These are phyloP conservation scores for Rhodamnia rubescens DNA, from an alignment of 345 rosid genomes.

Conservation along the genomic window DNA sequence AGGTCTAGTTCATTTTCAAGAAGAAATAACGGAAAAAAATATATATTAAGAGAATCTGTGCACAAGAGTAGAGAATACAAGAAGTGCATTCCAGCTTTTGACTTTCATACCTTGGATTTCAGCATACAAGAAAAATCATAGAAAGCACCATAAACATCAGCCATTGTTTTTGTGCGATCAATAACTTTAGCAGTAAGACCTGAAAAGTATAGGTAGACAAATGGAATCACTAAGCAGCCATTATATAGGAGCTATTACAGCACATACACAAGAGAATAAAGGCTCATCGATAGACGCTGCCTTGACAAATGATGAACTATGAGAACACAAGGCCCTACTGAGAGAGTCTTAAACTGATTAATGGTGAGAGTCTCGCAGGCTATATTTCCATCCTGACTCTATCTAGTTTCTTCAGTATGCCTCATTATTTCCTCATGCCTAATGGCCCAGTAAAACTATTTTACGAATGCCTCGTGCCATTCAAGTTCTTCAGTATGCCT, in stretches of 20 bases:
- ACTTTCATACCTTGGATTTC: slow-evolving; percentile 47
- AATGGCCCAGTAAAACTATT: not conserved
- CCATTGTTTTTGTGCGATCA: slow-evolving; percentile 68
- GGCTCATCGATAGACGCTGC: not conserved
- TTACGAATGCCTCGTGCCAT: not conserved
- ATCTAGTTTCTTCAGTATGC: not conserved
- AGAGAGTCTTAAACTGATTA: not conserved
- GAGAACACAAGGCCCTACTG: not conserved
- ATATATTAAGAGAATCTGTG: no score
- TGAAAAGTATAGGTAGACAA: slow-evolving; percentile 4
- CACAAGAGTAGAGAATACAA: no score
- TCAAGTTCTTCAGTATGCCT: not conserved
- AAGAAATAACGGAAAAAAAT: not conserved
- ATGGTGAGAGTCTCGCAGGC: not conserved
- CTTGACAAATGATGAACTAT: not conserved
- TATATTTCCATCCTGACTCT: not conserved
- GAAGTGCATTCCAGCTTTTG: not conserved
- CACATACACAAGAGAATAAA: not conserved
- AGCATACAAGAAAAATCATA: slow-evolving; percentile 66
- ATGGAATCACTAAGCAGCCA: not conserved
- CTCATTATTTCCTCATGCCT: not conserved
- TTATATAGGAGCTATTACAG: not conserved
- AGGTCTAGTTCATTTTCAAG: not conserved
- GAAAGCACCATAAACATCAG: slow-evolving; percentile 86
- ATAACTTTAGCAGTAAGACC: slow-evolving; percentile 91